phyloP scores from a whole-genome alignment of 2,329 filamentous ascomycete species.

The Trichophyton mentagrophytes region DNA sequence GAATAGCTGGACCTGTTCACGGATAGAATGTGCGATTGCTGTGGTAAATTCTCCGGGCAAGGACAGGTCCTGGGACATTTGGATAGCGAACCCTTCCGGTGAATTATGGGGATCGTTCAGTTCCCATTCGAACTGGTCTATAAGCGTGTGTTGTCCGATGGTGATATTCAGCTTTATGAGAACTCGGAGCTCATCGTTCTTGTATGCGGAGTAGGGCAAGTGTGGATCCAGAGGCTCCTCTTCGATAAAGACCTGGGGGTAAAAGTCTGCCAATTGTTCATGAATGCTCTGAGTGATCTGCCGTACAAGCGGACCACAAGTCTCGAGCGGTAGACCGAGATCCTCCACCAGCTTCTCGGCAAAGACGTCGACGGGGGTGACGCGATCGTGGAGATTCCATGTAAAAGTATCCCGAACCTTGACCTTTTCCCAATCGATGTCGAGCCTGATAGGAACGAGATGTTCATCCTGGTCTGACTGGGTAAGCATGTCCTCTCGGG shows the following conservation, averaged over 20 bases:
- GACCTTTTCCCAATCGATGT: conserved; percentile 91
- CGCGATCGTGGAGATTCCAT: conserved; percentile 90
- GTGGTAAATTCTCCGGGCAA: conserved; percentile 93
- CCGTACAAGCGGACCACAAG: conserved; percentile 42
- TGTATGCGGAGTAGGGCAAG: conserved; percentile 83
- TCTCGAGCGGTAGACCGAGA: conserved; percentile 58
- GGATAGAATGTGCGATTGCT: conserved; percentile 92
- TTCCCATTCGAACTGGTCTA: conserved; percentile 98
- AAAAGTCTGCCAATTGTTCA: conserved; percentile 86
- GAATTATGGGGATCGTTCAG: conserved; percentile 91
- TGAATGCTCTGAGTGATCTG: conserved; percentile 59
- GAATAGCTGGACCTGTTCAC: conserved; percentile 90
- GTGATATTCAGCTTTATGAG: conserved; percentile 94
- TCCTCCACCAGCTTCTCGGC: conserved; percentile 85
- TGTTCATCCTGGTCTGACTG: conserved; percentile 89
- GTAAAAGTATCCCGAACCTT: conserved; percentile 95
- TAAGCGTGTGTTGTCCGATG: conserved; percentile 82
- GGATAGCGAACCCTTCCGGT: conserved; percentile 81
- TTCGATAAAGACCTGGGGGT: conserved; percentile 78
- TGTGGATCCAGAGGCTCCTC: conserved; percentile 84
- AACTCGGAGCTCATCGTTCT: conserved; percentile 98
- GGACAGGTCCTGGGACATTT: conserved; percentile 80
- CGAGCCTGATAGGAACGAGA: conserved; percentile 76
- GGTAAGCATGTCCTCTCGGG: conserved; percentile 64
- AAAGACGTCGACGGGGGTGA: conserved; percentile 68